phyloP scores from a whole-genome alignment of 176 grass and related monocot species.

The Eragrostis nindensis region DNA sequence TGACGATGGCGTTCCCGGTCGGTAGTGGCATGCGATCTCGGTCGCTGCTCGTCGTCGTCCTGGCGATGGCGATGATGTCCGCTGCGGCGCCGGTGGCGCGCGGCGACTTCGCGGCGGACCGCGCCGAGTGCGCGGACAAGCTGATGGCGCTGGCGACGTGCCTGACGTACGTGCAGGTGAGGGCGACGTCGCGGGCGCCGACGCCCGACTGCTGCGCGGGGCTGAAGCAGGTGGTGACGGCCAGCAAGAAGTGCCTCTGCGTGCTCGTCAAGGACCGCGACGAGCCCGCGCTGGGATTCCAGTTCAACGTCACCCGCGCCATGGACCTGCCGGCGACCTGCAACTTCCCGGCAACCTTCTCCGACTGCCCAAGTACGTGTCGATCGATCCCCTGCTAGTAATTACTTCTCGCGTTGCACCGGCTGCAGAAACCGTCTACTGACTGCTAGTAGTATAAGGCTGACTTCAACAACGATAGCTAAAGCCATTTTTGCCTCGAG shows the following conservation, averaged over 20 bases:
- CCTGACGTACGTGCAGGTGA: conserved; percentile 75
- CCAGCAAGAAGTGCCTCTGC: conserved; percentile 72
- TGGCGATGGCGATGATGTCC: rapidly evolving
- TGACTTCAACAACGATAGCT: too few relatives aligned
- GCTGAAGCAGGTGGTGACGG: conserved; percentile 51
- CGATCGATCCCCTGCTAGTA: too few relatives aligned
- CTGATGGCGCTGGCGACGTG: conserved; percentile 77
- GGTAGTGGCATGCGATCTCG: too few relatives aligned
- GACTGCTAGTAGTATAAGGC: too few relatives aligned
- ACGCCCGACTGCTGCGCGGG: conserved; percentile 87
- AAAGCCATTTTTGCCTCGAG: too few relatives aligned
- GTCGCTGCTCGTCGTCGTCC: background rate
- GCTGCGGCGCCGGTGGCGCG: background rate
- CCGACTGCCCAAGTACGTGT: conserved; percentile 72
- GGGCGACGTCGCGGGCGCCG: conserved; percentile 51
- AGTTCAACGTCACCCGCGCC: conserved; percentile 75
- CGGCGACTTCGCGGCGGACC: conserved; percentile 65
- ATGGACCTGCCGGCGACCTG: conserved; percentile 61
- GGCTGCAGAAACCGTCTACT: too few relatives aligned
- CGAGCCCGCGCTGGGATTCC: conserved; percentile 70
- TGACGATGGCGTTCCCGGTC: too few relatives aligned
- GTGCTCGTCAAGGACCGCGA: conserved; percentile 77
- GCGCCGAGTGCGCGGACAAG: conserved; percentile 63
- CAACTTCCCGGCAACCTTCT: conserved; percentile 45
- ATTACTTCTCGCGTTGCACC: too few relatives aligned